Percentiles rank a stretch among this genome's conserved stretches.
phyloP scores from a whole-genome alignment of 768 basidiomycete species.

The Pleurotus pulmonarius region DNA sequence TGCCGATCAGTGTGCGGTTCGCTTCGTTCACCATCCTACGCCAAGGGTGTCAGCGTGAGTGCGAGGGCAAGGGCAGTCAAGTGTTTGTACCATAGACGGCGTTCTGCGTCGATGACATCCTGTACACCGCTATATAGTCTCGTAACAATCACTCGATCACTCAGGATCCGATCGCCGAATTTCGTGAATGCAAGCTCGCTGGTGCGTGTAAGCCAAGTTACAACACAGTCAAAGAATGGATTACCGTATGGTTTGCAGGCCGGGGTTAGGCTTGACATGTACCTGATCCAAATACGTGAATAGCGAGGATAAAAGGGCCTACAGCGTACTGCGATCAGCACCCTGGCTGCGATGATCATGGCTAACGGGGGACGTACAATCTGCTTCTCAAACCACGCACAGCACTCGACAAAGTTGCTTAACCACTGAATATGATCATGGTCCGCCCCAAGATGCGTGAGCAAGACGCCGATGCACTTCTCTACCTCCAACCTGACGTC shows the following conservation, averaged over 20 bases:
- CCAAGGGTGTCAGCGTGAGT: too few species aligned
- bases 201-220: not conserved
- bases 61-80: not conserved
- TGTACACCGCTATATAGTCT: conserved; percentile 27
- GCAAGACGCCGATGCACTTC: conserved; percentile 40
- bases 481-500: conserved; percentile 59
- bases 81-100: not conserved
- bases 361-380: conserved; percentile 42
- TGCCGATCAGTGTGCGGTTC: conserved; percentile 34
- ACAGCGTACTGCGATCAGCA: not conserved
- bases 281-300: conserved; percentile 71
- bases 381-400: conserved; percentile 61
- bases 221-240: too few species aligned
- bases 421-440: conserved; percentile 52
- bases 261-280: conserved; percentile 44
- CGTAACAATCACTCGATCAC: conserved; percentile 49
- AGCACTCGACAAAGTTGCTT: conserved; percentile 45
- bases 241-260: conserved; percentile 42
- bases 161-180: conserved; percentile 51
- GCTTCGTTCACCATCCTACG: not conserved
- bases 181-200: conserved; percentile 57
- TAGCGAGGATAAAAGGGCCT: conserved; percentile 60
- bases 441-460: conserved; percentile 29
- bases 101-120: not conserved
- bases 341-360: not conserved